phyloP scores from a whole-genome alignment of 192 early-diverging fungal genomes.

The Coemansia umbellata region DNA sequence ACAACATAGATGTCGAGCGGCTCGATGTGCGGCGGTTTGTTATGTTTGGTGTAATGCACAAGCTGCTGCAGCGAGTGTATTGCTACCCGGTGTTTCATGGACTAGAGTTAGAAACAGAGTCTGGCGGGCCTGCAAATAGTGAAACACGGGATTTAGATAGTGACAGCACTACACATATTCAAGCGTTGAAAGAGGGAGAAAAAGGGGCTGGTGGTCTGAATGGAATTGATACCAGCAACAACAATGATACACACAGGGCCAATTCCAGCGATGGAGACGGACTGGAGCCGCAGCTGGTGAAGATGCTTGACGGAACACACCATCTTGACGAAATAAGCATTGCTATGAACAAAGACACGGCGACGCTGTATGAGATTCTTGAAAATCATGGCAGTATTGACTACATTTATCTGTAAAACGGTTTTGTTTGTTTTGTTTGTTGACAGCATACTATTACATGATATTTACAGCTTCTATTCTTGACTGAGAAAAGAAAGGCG shows the following conservation, averaged over 20 bases:
- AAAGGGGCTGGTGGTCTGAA: neutral
- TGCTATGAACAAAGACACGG: constrained; percentile 11
- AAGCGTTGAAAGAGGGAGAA: neutral
- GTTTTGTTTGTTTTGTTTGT: neutral
- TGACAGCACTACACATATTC: neutral
- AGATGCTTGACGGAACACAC: constrained; percentile 42
- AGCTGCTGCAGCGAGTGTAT: constrained; percentile 80
- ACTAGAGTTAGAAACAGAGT: neutral
- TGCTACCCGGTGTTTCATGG: constrained; percentile 70
- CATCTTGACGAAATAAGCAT: constrained; percentile 48
- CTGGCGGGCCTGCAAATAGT: neutral
- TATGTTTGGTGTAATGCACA: constrained; percentile 84
- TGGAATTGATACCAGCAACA: neutral
- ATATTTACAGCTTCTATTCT: no score
- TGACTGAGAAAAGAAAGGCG: no score
- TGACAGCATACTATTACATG: no score
- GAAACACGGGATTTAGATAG: neutral
- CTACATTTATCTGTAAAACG: constrained; percentile 21
- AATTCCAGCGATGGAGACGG: neutral
- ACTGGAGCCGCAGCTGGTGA: neutral
- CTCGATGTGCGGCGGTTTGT: constrained; percentile 88
- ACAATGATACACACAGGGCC: neutral
- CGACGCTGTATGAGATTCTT: constrained; percentile 13
- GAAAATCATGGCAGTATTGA: constrained; percentile 25
- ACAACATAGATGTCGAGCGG: constrained; percentile 58